Base-by-base conservation (phyloP, 257 asterid genomes). In the Nemophila menziesii region DNA sequence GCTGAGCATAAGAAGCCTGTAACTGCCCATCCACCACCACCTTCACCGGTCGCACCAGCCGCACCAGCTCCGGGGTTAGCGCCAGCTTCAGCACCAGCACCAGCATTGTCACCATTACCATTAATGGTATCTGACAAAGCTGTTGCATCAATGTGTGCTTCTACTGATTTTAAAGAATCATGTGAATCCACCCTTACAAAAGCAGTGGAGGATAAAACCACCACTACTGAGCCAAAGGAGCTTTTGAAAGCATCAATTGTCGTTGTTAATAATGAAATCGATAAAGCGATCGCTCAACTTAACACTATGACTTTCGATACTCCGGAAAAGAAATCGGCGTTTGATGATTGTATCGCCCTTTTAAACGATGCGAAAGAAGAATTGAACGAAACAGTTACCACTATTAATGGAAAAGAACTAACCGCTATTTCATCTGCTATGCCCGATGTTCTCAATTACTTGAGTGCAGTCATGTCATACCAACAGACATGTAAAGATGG, bases 401-500 rank as follows among this genome's bases (percentile, higher is more conserved):
- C 52, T 11, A 20, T 81, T 5, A 48, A 59, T 11, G 71, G 66
- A 5, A 57, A 53, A 2, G 70, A 58, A 3, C 1, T 63, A 8
- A 40, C 11, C 2, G 52, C 44, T 16, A 5, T 61, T 0, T n/a
- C 74, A 0, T 8, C 69, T 0, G 15, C 20, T 5, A 52, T 60
- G 1, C 65, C 66, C 1, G 98, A 89, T 20, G 13, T 89, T 0
- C 70, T 76, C 54, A 89, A 84, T 27, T 76, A 79, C 86, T 34
- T 89, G 45, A 89, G 94, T 50, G 95, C 98, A 0, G 98, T 78
- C 0, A 38, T 89, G 49, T 71, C 94, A 8, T 84, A 76, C 51
- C 94, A 89, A 51, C 74, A 82, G 29, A 72, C 89, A 4, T 89
- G 98, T 52, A 43, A 78, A 2, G 98, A 89, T 17, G 94, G 85